phyloP scores from a whole-genome alignment of 495 filamentous ascomycete genomes.

The Mycothermus thermophilus region DNA sequence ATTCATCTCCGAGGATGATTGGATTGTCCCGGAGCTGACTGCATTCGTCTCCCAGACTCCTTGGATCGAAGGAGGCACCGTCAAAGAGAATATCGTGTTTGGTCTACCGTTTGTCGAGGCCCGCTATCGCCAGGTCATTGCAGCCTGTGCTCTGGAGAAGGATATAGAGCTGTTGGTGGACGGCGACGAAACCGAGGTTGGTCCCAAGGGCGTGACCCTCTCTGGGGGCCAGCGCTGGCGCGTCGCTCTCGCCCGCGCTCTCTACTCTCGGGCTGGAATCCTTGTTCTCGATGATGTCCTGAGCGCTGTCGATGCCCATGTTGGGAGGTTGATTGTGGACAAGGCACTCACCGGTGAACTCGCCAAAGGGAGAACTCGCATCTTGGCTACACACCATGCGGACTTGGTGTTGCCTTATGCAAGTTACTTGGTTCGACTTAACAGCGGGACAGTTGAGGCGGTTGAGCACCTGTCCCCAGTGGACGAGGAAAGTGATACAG shows the following conservation, averaged over 20 bases:
- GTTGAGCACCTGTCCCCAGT: slow-evolving; percentile 33
- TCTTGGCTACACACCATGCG: slow-evolving; percentile 41
- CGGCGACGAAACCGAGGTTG: slow-evolving; percentile 56
- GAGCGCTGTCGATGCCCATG: slow-evolving; percentile 45
- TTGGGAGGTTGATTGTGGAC: slow-evolving; percentile 34
- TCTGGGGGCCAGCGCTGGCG: slow-evolving; percentile 61
- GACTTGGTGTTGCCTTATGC: slow-evolving; percentile 43
- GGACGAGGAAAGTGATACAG: slow-evolving; percentile 20
- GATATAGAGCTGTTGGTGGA: slow-evolving; percentile 51
- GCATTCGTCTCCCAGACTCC: slow-evolving; percentile 48
- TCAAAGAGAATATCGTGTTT: slow-evolving; percentile 46
- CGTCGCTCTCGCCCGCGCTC: slow-evolving; percentile 52
- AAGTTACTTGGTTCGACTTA: slow-evolving; percentile 47
- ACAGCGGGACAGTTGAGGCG: slow-evolving; percentile 41
- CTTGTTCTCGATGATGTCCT: slow-evolving; percentile 59
- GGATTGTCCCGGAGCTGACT: slow-evolving; percentile 45
- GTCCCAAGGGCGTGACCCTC: slow-evolving; percentile 54
- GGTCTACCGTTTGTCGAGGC: slow-evolving; percentile 31
- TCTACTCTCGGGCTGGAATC: slow-evolving; percentile 52
- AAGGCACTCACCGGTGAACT: slow-evolving; percentile 37
- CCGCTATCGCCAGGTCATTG: slow-evolving; percentile 42
- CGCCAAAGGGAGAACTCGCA: slow-evolving; percentile 31
- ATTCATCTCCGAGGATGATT: slow-evolving; percentile 31
- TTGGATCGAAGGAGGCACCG: slow-evolving; percentile 42
- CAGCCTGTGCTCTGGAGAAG: slow-evolving; percentile 48